Percentiles rank a stretch among this genome's conserved stretches.
Conservation (phyloP, 176 grass and related monocot genomes). For the Aegilops sharonensis region DNA sequence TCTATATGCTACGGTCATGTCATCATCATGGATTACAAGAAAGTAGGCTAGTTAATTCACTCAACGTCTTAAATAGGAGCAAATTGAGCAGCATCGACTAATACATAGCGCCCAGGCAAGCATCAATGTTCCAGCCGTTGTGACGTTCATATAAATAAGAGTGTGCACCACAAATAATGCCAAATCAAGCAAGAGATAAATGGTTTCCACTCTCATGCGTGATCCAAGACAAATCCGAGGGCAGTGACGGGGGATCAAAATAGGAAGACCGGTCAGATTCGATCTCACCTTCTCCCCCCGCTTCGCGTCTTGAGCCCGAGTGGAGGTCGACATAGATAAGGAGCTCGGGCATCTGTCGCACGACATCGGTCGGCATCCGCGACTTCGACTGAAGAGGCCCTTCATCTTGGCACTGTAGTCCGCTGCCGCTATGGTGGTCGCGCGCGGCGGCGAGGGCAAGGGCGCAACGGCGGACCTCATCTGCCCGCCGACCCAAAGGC, state of each 20-base stretch:
- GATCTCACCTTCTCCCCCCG: slow-evolving; percentile 77
- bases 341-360: slow-evolving; percentile 62
- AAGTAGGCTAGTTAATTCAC: neutral
- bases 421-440: neutral
- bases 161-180: neutral
- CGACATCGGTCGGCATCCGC: slow-evolving; percentile 60
- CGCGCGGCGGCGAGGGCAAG: slow-evolving; percentile 23
- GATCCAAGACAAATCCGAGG: neutral
- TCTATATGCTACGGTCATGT: neutral
- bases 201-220: neutral
- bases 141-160: neutral
- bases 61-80: neutral
- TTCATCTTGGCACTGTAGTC: slow-evolving; percentile 58
- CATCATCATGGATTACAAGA: neutral
- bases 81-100: neutral
- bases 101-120: neutral
- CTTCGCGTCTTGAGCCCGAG: slow-evolving; percentile 41
- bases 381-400: slow-evolving; percentile 80
- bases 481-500: slow-evolving; percentile 41
- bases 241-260: neutral
- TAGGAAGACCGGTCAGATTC: neutral
- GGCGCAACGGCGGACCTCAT: slow-evolving; percentile 33
- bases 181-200: neutral
- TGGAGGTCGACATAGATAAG: slow-evolving; percentile 54
- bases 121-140: neutral